Percentiles rank a stretch among this genome's conserved stretches.
Evolutionary conservation across 2,329 filamentous ascomycete species (phyloP).

Genomic region (Trichoderma harzianum): DNA sequence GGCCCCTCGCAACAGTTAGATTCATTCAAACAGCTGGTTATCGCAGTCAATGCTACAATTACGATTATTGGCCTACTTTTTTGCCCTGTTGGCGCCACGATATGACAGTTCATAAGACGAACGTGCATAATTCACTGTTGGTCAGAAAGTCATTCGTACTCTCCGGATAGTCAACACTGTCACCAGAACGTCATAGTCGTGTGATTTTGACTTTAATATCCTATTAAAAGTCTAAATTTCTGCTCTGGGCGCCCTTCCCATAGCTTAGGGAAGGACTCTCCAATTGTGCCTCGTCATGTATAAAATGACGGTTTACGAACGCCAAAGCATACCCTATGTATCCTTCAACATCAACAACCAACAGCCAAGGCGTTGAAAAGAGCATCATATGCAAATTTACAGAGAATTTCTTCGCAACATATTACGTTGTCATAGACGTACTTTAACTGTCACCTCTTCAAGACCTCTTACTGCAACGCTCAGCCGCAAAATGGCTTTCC

Average conservation of each 20-base stretch:
- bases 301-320: neutral
- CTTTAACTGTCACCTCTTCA: neutral
- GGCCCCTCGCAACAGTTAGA: too few relatives aligned
- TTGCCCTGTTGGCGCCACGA: too few relatives aligned
- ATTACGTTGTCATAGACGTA: neutral
- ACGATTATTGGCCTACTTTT: too few relatives aligned
- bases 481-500: conserved; percentile 49
- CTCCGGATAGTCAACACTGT: neutral
- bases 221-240: neutral
- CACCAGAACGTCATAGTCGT: neutral
- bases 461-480: neutral
- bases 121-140: too few relatives aligned
- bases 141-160: neutral
- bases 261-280: neutral
- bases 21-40: too few relatives aligned
- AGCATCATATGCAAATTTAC: neutral
- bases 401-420: rapidly evolving
- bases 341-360: neutral
- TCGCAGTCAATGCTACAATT: too few relatives aligned
- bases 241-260: neutral
- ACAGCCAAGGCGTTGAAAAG: neutral
- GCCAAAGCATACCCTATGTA: neutral
- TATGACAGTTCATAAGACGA: too few relatives aligned
- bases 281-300: neutral
- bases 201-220: neutral